Conservation (phyloP, 148 eudicot genomes). For the Heliamphora exappendiculata region DNA sequence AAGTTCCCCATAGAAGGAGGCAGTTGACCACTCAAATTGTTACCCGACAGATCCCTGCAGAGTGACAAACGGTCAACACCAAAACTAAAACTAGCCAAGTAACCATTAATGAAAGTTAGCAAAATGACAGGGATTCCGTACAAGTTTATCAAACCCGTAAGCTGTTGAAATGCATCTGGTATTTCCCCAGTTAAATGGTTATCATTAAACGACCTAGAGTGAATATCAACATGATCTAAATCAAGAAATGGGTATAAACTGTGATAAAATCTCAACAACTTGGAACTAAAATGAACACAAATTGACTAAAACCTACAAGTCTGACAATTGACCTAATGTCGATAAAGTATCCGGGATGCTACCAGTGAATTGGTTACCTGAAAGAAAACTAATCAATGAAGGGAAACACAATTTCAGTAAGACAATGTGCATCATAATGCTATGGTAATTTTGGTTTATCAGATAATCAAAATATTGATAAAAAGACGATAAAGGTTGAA, state of each 20-base stretch:
- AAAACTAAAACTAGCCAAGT: not conserved
- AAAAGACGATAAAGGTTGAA: slow-evolving; percentile 5
- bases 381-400: slow-evolving; percentile 42
- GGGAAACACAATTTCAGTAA: not conserved
- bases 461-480: not conserved
- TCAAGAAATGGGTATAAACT: not conserved
- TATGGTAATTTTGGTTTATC: not conserved
- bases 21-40: slow-evolving; percentile 63
- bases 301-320: slow-evolving; percentile 50
- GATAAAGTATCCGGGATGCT: slow-evolving; percentile 61
- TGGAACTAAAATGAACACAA: not conserved
- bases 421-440: not conserved
- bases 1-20: slow-evolving; percentile 78
- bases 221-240: not conserved
- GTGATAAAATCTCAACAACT: not conserved
- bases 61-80: not conserved
- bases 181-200: slow-evolving; percentile 67
- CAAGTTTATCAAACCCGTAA: slow-evolving; percentile 58
- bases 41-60: slow-evolving; percentile 80
- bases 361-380: slow-evolving; percentile 78
- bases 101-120: not conserved
- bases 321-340: slow-evolving; percentile 58
- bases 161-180: slow-evolving; percentile 71
- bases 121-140: slow-evolving; percentile 21
- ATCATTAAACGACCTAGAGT: slow-evolving; percentile 52